A percentile compares a stretch with the other conserved stretches of the same genome.
phyloP scores from a whole-genome alignment of 202 grass and related monocot species.

The Zizania palustris region DNA sequence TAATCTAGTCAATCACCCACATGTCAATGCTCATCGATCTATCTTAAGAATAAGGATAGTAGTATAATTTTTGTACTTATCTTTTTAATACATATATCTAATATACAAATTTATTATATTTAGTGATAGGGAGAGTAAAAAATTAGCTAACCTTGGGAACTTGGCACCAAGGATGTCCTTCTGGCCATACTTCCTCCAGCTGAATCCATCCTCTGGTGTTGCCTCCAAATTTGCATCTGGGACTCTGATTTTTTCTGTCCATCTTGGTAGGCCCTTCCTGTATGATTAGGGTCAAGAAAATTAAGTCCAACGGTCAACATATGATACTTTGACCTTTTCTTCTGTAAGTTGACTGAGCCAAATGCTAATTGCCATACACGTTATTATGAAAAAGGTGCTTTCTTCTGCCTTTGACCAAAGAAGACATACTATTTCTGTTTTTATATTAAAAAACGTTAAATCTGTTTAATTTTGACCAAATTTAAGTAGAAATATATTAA shows the following conservation, averaged over 20 bases:
- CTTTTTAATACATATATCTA: too few relatives aligned
- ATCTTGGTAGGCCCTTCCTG: slow-evolving; percentile 60
- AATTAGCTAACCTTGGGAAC: slow-evolving; percentile 55
- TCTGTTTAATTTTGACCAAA: too few relatives aligned
- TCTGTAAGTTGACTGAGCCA: background rate
- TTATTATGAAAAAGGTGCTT: background rate
- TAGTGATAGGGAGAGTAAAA: too few relatives aligned
- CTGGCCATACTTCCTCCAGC: slow-evolving; percentile 87
- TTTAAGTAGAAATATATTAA: too few relatives aligned
- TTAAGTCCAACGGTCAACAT: background rate
- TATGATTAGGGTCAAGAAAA: background rate
- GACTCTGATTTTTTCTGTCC: slow-evolving; percentile 49
- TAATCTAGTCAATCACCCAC: too few relatives aligned
- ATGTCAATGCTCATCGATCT: too few relatives aligned
- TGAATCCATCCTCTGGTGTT: slow-evolving; percentile 64
- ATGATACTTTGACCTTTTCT: background rate
- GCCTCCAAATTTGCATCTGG: slow-evolving; percentile 36
- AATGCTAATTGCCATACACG: background rate
- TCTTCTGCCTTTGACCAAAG: slow-evolving; percentile 13
- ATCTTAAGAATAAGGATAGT: too few relatives aligned
- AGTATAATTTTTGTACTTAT: too few relatives aligned
- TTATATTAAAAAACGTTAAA: too few relatives aligned
- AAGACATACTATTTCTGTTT: background rate
- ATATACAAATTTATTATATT: too few relatives aligned
- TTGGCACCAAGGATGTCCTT: slow-evolving; percentile 78